Percentiles rank a stretch among this genome's conserved stretches.
phyloP scores from a whole-genome alignment of 495 filamentous ascomycete species.

The Aspergillus hancockii region DNA sequence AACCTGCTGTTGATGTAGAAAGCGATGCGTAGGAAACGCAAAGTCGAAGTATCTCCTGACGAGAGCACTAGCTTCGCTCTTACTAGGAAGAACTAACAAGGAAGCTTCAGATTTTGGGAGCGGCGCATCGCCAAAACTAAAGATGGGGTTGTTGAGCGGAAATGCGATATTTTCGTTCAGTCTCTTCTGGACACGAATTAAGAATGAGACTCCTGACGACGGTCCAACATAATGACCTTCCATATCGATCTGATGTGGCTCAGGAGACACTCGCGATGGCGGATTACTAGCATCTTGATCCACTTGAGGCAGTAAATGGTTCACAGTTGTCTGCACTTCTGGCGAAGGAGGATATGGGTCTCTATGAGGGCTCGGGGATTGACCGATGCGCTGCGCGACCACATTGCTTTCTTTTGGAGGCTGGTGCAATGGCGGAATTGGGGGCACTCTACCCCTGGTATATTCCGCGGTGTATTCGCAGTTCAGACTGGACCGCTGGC shows the following conservation, averaged over 20 bases:
- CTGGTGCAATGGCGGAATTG: conserved; percentile 13
- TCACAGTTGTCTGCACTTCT: not conserved
- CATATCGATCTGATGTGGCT: conserved; percentile 33
- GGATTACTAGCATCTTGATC: conserved; percentile 5
- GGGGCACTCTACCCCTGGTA: conserved; percentile 26
- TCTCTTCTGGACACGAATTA: conserved; percentile 32
- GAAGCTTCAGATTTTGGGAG: conserved; percentile 26
- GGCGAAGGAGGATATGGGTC: not conserved
- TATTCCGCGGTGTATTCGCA: conserved; percentile 30
- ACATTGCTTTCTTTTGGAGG: not conserved
- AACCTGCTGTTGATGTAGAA: conserved; percentile 26
- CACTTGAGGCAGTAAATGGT: not conserved
- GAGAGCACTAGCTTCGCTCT: conserved; percentile 23
- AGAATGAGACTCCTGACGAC: conserved; percentile 35
- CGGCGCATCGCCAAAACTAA: conserved; percentile 34
- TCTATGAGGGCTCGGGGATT: not conserved
- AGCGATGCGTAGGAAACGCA: conserved; percentile 37
- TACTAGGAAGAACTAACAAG: conserved; percentile 26
- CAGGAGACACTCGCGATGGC: conserved; percentile 27
- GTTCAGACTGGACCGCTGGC: conserved; percentile 16
- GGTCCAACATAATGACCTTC: conserved; percentile 40
- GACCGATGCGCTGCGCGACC: not conserved
- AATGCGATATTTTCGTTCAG: conserved; percentile 27
- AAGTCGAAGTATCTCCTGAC: conserved; percentile 37
- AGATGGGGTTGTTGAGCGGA: conserved; percentile 25